Conservation (phyloP, 2,329 filamentous ascomycete species). For the Epichloe hybrida region DNA sequence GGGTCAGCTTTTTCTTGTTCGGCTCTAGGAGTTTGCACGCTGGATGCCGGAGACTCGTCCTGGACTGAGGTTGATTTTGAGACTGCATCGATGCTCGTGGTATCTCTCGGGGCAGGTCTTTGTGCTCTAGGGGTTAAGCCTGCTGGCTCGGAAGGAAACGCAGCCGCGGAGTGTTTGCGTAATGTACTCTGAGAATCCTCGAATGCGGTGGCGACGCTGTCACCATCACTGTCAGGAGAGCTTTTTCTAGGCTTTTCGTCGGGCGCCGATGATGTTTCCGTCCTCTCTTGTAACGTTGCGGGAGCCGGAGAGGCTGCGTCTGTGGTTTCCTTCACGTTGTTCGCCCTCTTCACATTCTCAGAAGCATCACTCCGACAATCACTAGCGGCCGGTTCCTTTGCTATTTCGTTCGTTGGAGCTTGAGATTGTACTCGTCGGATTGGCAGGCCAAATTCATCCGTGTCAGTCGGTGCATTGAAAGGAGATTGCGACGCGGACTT, state of each 20-base stretch:
- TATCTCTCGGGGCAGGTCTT: not conserved
- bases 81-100: not conserved
- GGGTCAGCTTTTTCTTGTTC: not conserved
- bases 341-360: not conserved
- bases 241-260: not conserved
- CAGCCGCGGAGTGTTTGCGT: not conserved
- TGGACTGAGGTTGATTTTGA: not conserved
- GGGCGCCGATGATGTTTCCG: not conserved
- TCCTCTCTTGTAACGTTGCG: not conserved
- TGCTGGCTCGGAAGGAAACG: not conserved
- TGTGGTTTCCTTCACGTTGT: not conserved
- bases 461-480: constrained; percentile 24
- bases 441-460: constrained; percentile 61
- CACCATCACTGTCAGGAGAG: constrained; percentile 11
- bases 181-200: constrained; percentile 21
- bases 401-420: constrained; percentile 15
- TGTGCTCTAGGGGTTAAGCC: not conserved
- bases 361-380: not conserved
- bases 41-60: not conserved
- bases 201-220: constrained; percentile 25
- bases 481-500: constrained; percentile 16
- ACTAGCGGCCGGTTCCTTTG: constrained; percentile 7
- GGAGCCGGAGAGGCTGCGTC: not conserved
- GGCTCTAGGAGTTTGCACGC: not conserved
- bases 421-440: constrained; percentile 32